These are phyloP conservation scores for Syzygium malaccense DNA, from an alignment of 441 rosid genomes.

Conservation along the genomic window DNA sequence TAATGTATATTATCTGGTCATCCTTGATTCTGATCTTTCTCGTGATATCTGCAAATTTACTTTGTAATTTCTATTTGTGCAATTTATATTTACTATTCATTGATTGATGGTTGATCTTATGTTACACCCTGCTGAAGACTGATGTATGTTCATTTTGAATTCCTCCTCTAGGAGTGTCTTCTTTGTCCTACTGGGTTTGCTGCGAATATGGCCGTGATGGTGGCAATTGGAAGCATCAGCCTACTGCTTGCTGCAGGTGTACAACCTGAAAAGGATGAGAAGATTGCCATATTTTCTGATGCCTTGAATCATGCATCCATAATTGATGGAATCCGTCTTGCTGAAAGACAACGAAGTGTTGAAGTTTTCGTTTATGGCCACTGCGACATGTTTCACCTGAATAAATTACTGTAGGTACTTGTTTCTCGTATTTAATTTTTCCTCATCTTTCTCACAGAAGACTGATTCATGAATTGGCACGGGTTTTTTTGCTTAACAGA, in stretches of 20 bases:
- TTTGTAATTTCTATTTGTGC: neutral
- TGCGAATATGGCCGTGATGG: constrained; percentile 95
- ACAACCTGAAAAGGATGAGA: constrained; percentile 41
- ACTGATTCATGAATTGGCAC: constrained; percentile 3
- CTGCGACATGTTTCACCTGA: constrained; percentile 81
- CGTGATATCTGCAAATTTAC: neutral
- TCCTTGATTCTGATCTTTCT: neutral
- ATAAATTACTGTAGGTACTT: constrained; percentile 52
- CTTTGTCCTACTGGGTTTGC: constrained; percentile 97
- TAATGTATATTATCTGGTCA: neutral
- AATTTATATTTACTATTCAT: neutral
- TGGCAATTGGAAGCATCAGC: constrained; percentile 76
- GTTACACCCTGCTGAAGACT: constrained; percentile 1
- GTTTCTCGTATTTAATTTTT: neutral
- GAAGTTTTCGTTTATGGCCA: constrained; percentile 66
- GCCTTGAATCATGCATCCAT: constrained; percentile 92
- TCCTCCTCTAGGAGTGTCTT: constrained; percentile 77
- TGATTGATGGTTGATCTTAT: neutral
- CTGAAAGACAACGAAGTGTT: constrained; percentile 56
- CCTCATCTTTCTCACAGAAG: neutral
- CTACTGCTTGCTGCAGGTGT: constrained; percentile 45
- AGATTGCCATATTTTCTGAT: constrained; percentile 87
- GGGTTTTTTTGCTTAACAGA: constrained; percentile 33
- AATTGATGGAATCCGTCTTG: constrained; percentile 89
- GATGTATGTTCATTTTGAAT: constrained; percentile 20